Base-by-base conservation (phyloP, 176 grass and related monocot species). In the Carex parvula region DNA sequence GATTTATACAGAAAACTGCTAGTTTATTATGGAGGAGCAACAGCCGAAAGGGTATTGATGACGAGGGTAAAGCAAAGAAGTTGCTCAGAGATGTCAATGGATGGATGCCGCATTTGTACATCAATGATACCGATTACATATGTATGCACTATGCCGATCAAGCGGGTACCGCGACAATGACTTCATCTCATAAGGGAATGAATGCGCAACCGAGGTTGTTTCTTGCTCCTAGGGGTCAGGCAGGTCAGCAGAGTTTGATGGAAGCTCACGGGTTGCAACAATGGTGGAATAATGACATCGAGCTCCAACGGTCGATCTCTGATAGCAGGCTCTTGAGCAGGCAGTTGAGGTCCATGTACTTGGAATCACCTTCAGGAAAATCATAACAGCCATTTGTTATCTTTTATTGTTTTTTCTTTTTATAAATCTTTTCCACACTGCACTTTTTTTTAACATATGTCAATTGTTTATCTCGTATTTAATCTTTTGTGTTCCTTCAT, bases 261-360 rank as follows among this genome's bases (percentile, higher is more conserved):
- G 90, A 94, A 75, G 94, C 94, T 66, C 94, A 97, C 85, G 92
- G 94, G 6, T 69, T 97, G 90, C 82, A 97, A 84, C 94, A 92
- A 56, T 97, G 94, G 94, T 94, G 94, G 92, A 89, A 85, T 0
- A 88, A 92, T 44, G 92, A 94, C 76, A 89, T 87, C 16, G 94
- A 97, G 72, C 90, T 97, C 37, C 64, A 97, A 26, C 46, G 86
- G 48, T 90, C 90, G 16, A 72, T 92, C 15, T 64, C 91, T 20
- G 86, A 94, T 62, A 94, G 94, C 77, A 91, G 92, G 82, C 90
- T 97, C 54, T 83, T 97, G 80, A 85, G 85, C 41, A 92, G 85
- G 80, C 94, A 92, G 75, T 89, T 97, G 3, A 97, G 89, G 26
- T 94, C 91, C 5, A 70, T 97, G 30, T 97, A 97, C 64, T 52